Evolutionary conservation across 768 basidiomycete species (phyloP).

Genomic region (Dentipellis sp.): DNA sequence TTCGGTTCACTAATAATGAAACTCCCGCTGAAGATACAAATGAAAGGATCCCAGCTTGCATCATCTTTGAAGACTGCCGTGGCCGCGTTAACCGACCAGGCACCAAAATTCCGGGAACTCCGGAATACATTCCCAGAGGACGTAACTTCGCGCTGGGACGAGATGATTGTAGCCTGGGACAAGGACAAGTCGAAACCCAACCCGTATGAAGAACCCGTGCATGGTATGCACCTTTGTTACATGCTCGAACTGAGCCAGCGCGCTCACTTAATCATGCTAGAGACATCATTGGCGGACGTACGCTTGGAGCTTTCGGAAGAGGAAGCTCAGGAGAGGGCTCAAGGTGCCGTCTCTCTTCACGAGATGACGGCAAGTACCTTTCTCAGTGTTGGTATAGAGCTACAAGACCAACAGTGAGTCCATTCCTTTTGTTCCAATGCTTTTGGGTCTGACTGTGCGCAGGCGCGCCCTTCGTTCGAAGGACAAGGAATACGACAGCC

Average conservation of each 20-base stretch:
- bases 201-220: background rate
- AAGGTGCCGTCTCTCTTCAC: background rate
- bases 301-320: background rate
- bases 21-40: too few relatives aligned
- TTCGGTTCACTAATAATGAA: too few relatives aligned
- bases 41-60: background rate
- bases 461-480: too few relatives aligned
- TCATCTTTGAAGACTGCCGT: background rate
- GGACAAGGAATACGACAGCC: too few relatives aligned
- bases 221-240: background rate
- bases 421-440: too few relatives aligned
- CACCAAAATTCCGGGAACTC: background rate
- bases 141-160: background rate
- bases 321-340: background rate
- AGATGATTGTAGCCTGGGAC: background rate
- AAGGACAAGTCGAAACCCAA: background rate
- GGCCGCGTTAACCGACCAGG: background rate
- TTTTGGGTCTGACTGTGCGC: too few relatives aligned
- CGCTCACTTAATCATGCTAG: background rate
- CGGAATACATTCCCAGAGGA: background rate
- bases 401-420: background rate
- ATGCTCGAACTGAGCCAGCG: too few relatives aligned
- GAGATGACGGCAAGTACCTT: background rate
- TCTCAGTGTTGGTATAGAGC: background rate
- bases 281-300: background rate